These are phyloP conservation scores for Rhytidiadelphus loreus DNA, from an alignment of 225 moss, liverwort and hornwort genomes.

Conservation along the genomic window DNA sequence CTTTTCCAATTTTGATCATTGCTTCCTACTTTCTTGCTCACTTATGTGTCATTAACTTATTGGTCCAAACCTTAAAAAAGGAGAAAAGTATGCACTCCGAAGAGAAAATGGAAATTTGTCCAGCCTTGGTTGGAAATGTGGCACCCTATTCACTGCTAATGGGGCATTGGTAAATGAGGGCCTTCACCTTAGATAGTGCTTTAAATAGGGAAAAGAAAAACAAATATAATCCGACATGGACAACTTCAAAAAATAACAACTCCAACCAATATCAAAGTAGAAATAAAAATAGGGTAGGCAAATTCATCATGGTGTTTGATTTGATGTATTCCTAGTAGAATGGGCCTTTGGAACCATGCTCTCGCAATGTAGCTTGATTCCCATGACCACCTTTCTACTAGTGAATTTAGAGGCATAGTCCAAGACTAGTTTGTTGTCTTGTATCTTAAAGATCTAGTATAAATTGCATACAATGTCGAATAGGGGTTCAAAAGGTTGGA, in stretches of 20 bases:
- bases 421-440: not conserved
- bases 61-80: too few species aligned
- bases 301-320: rapidly evolving
- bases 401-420: rapidly evolving
- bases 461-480: not conserved
- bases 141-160: too few species aligned
- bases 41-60: too few species aligned
- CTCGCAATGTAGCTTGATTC: rapidly evolving
- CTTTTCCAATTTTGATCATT: too few species aligned
- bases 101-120: too few species aligned
- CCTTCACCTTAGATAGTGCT: too few species aligned
- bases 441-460: not conserved
- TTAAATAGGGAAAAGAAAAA: not conserved
- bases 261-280: not conserved
- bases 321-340: too few species aligned
- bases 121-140: too few species aligned
- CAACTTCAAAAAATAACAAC: not conserved
- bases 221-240: not conserved
- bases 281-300: too few species aligned
- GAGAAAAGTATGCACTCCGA: too few species aligned
- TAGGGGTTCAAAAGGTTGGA: not conserved
- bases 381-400: rapidly evolving
- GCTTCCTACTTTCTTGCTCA: too few species aligned
- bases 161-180: too few species aligned
- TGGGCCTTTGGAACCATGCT: not conserved